These are phyloP conservation scores for Multifurca ochricompacta DNA, from an alignment of 768 basidiomycete species.

Conservation along the genomic window DNA sequence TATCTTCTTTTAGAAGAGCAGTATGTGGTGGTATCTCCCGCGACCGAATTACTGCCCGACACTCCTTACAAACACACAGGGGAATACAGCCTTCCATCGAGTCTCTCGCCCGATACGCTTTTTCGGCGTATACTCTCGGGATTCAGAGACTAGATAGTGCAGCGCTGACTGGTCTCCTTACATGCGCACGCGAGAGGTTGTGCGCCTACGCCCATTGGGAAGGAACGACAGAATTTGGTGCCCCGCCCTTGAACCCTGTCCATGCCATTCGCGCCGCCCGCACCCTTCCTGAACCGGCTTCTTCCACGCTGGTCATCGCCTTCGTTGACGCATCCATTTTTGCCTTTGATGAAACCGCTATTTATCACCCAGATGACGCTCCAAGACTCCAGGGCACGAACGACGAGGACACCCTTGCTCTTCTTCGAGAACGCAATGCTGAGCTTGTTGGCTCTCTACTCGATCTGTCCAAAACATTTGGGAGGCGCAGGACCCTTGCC, in stretches of 20 bases:
- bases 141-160: constrained; percentile 3
- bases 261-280: constrained; percentile 10
- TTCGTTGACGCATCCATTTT: constrained; percentile 15
- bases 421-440: constrained; percentile 8
- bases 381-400: neutral
- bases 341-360: neutral
- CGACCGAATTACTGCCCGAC: neutral
- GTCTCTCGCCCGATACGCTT: constrained; percentile 12
- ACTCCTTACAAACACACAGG: neutral
- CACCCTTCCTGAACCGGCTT: constrained; percentile 9
- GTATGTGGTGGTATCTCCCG: neutral
- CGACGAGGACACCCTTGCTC: neutral
- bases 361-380: neutral
- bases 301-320: constrained; percentile 6
- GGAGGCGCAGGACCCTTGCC: constrained; percentile 9
- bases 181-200: neutral
- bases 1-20: constrained; percentile 6
- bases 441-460: constrained; percentile 1
- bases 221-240: neutral
- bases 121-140: constrained; percentile 7
- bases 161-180: constrained; percentile 1
- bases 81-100: neutral
- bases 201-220: constrained; percentile 9
- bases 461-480: constrained; percentile 2
- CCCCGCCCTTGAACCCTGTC: neutral